Evolutionary conservation across 2,329 filamentous ascomycete species (phyloP).

Genomic region (Teratosphaeria gauchensis): DNA sequence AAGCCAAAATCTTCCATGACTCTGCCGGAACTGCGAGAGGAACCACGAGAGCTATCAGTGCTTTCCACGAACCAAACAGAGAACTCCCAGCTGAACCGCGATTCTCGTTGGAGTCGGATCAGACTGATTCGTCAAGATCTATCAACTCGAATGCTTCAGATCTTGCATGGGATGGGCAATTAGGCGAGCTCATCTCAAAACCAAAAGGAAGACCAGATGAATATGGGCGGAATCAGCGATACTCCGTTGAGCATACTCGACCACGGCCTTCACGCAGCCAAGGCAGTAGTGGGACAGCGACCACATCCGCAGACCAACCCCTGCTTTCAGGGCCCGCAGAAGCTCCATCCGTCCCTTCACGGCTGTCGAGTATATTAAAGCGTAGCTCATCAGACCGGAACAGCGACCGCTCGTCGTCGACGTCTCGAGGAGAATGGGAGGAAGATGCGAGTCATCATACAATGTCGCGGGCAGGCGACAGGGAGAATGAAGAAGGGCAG

Average conservation of each 20-base stretch:
- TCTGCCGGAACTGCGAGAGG: slow-evolving; percentile 2
- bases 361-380: slow-evolving; percentile 18
- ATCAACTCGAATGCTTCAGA: slow-evolving; percentile 9
- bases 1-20: slow-evolving; percentile 5
- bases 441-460: slow-evolving; percentile 15
- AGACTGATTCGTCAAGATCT: slow-evolving; percentile 1
- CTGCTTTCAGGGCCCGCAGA: slow-evolving; percentile 1
- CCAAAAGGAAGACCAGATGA: slow-evolving; percentile 5
- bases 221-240: slow-evolving; percentile 7
- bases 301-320: not conserved
- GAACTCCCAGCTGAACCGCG: slow-evolving; percentile 9
- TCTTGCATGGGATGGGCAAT: slow-evolving; percentile 11
- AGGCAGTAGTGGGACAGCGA: not conserved
- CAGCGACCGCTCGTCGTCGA: slow-evolving; percentile 18
- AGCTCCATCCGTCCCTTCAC: not conserved
- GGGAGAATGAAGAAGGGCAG: slow-evolving; percentile 11
- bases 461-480: slow-evolving; percentile 10
- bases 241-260: not conserved
- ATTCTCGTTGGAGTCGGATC: slow-evolving; percentile 7
- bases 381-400: slow-evolving; percentile 26
- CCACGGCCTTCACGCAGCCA: not conserved
- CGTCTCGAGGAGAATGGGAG: slow-evolving; percentile 8
- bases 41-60: slow-evolving; percentile 4
- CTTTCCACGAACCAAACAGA: slow-evolving; percentile 9
- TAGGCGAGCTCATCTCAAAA: slow-evolving; percentile 7